These are phyloP conservation scores for Simplicillium aogashimaense DNA, from an alignment of 2,329 filamentous ascomycete genomes.

Conservation along the genomic window DNA sequence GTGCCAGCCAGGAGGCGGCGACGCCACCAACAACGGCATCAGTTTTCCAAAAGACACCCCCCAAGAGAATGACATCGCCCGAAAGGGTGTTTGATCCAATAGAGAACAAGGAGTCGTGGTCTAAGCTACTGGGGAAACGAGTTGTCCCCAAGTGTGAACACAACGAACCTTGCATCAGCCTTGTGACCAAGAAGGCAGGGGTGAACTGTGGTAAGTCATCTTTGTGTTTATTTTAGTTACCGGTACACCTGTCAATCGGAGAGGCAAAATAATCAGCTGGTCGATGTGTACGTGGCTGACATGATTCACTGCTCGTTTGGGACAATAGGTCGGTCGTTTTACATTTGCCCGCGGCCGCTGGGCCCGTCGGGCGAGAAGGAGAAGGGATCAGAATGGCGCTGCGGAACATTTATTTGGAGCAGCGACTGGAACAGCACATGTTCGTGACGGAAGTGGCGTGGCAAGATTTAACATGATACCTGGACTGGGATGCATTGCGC, in stretches of 20 bases:
- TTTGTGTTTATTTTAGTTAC: background rate
- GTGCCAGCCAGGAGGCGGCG: conserved; percentile 1
- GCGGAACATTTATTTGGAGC: conserved; percentile 70
- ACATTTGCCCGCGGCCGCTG: conserved; percentile 59
- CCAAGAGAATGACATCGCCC: conserved; percentile 1
- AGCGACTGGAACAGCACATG: conserved; percentile 41
- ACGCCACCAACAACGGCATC: background rate
- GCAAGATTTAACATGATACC: no score
- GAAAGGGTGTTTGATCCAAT: conserved; percentile 56
- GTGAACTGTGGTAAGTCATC: conserved; percentile 57
- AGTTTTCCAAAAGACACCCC: conserved; percentile 1
- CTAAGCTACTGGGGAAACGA: conserved; percentile 68
- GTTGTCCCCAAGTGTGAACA: conserved; percentile 76
- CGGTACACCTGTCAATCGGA: no score
- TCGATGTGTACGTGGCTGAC: background rate
- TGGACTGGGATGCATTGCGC: no score
- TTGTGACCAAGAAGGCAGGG: conserved; percentile 82
- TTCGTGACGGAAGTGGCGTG: conserved; percentile 1
- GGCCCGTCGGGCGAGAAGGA: conserved; percentile 82
- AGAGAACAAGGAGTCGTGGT: conserved; percentile 73
- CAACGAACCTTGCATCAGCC: conserved; percentile 71
- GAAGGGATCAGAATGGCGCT: conserved; percentile 76
- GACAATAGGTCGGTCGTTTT: conserved; percentile 47
- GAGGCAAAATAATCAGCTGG: background rate
- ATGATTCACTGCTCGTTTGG: conserved; percentile 9